phyloP scores from a whole-genome alignment of 1,284 basidiomycete genomes.

The Boletus hoseneyae region DNA sequence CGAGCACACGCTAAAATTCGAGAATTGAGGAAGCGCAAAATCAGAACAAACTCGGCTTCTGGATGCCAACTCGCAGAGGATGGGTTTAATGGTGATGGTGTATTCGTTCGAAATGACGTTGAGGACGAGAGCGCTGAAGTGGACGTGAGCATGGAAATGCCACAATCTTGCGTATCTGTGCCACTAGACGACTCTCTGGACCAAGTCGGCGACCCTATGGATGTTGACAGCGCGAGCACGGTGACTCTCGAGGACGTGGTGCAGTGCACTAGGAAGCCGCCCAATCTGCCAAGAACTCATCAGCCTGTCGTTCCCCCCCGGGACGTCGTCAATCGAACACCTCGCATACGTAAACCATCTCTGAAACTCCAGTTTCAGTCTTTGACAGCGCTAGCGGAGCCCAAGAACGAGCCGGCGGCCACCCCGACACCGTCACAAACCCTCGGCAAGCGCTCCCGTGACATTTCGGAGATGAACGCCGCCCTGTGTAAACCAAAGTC shows the following conservation, averaged over 20 bases:
- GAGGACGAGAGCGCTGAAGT: conserved; percentile 61
- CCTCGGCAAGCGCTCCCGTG: conserved; percentile 31
- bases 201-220: conserved; percentile 8
- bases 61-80: conserved; percentile 33
- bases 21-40: conserved; percentile 52
- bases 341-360: conserved; percentile 32
- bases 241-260: conserved; percentile 2
- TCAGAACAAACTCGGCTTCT: conserved; percentile 28
- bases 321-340: conserved; percentile 12
- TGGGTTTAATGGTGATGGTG: conserved; percentile 34
- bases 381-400: conserved; percentile 11
- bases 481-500: conserved; percentile 16
- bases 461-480: conserved; percentile 15
- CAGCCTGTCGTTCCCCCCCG: conserved; percentile 4
- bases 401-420: conserved; percentile 9
- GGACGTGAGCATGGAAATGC: conserved; percentile 39
- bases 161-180: conserved; percentile 13
- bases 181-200: conserved; percentile 14
- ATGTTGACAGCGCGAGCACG: conserved; percentile 11
- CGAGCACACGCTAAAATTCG: conserved; percentile 51
- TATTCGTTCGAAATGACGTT: conserved; percentile 52
- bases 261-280: conserved; percentile 1
- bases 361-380: conserved; percentile 31
- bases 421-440: conserved; percentile 14
- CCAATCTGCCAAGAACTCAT: conserved; percentile 1